Conservation (phyloP, 1,139 yeast species). For the Starmera stellimalicola region DNA sequence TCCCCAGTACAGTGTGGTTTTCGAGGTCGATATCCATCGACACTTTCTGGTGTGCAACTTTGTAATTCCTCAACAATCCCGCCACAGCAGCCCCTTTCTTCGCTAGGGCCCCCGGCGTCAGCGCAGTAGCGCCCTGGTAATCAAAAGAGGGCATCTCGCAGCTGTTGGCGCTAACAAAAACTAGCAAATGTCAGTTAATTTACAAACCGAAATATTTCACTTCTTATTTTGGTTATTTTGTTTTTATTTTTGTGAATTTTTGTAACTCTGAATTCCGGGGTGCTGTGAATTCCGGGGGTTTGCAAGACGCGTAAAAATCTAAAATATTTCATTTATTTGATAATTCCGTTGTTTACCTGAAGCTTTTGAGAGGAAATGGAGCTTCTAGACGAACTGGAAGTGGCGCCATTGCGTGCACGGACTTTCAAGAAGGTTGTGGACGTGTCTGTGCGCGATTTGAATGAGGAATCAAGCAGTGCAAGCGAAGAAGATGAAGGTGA, state of each 20-base stretch:
- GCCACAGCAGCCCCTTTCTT: conserved; percentile 2
- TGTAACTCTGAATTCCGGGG: no score
- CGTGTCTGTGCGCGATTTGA: conserved; percentile 2
- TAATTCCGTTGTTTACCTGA: no score
- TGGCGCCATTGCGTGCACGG: conserved; percentile 7
- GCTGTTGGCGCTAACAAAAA: no score
- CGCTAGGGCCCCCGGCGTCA: conserved; percentile 12
- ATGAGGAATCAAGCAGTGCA: neutral
- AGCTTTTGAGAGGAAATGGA: conserved; percentile 9
- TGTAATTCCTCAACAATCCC: conserved; percentile 23
- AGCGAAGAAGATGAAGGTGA: conserved; percentile 1
- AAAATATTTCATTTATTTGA: no score
- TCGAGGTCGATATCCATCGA: conserved; percentile 58
- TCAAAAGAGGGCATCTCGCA: conserved; percentile 13
- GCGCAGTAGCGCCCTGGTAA: conserved; percentile 11
- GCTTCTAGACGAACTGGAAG: conserved; percentile 10
- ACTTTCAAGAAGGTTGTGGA: conserved; percentile 13
- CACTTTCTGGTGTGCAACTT: conserved; percentile 62
- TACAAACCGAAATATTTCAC: no score
- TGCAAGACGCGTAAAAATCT: no score
- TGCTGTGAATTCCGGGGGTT: no score
- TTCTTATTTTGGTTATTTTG: no score
- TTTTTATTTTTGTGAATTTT: no score
- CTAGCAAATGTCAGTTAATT: no score
- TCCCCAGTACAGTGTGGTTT: conserved; percentile 47